A percentile compares a stretch with the other conserved stretches of the same genome.
phyloP scores from a whole-genome alignment of 2,329 filamentous ascomycete species.

The Monilinia fructicola region DNA sequence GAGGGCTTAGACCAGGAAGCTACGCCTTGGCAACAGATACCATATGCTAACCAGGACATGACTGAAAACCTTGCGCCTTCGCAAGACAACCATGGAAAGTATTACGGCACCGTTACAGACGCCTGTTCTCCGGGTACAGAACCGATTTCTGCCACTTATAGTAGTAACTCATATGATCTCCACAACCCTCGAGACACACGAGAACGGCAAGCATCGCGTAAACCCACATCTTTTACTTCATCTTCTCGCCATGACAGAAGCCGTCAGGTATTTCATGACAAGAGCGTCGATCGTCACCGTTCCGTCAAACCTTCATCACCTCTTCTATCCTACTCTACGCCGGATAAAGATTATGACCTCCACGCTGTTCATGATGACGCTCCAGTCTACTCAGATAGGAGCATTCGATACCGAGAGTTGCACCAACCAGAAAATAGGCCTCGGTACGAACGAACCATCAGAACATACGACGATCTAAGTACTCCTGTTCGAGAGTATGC shows the following conservation, averaged over 20 bases:
- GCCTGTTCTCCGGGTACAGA: conserved; percentile 25
- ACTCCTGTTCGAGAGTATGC: conserved; percentile 26
- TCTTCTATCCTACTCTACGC: conserved; percentile 19
- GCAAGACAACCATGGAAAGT: conserved; percentile 39
- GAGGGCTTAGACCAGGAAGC: background rate
- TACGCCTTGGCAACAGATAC: conserved; percentile 10
- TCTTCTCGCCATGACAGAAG: conserved; percentile 4
- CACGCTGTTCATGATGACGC: conserved; percentile 30
- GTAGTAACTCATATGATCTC: conserved; percentile 35
- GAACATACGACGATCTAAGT: conserved; percentile 29
- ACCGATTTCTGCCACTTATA: conserved; percentile 26
- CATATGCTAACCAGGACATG: conserved; percentile 23
- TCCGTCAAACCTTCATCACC: background rate
- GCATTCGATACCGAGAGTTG: conserved; percentile 29
- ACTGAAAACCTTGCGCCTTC: conserved; percentile 34
- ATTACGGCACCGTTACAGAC: conserved; percentile 31
- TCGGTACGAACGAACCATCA: conserved; percentile 27
- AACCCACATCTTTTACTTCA: background rate
- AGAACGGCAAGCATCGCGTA: conserved; percentile 19
- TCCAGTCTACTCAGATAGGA: conserved; percentile 27
- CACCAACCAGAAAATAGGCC: conserved; percentile 29
- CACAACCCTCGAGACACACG: conserved; percentile 31
- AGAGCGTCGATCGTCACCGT: background rate
- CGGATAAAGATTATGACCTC: conserved; percentile 27
- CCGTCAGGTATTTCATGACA: background rate